phyloP scores from a whole-genome alignment of 140 eudicot genomes.

The Anethum foeniculum region DNA sequence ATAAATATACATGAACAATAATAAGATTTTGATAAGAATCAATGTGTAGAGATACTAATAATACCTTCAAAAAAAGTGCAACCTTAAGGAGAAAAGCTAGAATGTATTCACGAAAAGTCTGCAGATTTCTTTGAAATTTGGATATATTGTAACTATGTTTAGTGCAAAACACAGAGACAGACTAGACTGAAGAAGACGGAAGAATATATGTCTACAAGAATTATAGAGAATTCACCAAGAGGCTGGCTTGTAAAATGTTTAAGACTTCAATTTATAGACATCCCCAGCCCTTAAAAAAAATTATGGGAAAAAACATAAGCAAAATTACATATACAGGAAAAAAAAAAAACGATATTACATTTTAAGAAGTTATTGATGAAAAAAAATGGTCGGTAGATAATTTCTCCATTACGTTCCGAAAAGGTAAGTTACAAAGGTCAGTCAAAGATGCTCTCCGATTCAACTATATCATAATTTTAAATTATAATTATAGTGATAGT shows the following conservation, averaged over 20 bases:
- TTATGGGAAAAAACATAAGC: too few relatives aligned
- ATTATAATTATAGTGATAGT: too few relatives aligned
- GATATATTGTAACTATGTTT: constrained; percentile 19
- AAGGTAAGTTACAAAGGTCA: too few relatives aligned
- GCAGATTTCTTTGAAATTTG: constrained; percentile 40
- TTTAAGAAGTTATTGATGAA: too few relatives aligned
- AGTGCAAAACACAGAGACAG: background rate
- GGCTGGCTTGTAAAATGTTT: background rate
- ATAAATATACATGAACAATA: background rate
- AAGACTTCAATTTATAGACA: background rate
- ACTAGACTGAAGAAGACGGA: background rate
- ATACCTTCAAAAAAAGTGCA: constrained; percentile 44
- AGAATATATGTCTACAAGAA: background rate
- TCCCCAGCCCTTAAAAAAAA: background rate
- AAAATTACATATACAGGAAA: too few relatives aligned
- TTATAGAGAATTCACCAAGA: background rate
- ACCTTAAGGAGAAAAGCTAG: constrained; percentile 24
- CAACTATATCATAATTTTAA: too few relatives aligned
- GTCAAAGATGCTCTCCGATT: too few relatives aligned
- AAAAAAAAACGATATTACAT: too few relatives aligned
- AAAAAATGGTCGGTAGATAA: too few relatives aligned
- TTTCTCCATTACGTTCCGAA: too few relatives aligned
- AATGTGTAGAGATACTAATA: background rate
- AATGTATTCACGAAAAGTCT: constrained; percentile 39
- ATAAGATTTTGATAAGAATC: background rate